These are phyloP conservation scores for Corylus americana DNA, from an alignment of 306 rosid species.

Conservation along the genomic window DNA sequence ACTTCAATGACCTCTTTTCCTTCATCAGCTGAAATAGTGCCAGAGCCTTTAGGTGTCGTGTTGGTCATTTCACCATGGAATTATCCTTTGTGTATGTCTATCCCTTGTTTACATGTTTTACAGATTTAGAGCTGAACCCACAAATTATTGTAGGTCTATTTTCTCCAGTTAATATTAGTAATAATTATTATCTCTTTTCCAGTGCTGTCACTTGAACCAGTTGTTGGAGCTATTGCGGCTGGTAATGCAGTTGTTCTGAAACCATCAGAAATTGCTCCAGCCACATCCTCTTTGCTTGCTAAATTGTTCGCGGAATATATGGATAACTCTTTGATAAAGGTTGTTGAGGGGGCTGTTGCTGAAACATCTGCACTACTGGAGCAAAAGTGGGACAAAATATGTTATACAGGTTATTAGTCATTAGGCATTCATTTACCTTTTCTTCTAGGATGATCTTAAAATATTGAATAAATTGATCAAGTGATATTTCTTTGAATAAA, in stretches of 20 bases:
- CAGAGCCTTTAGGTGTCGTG: conserved; percentile 91
- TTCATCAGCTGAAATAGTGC: conserved; percentile 90
- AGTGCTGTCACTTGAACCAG: conserved; percentile 94
- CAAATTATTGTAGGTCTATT: conserved; percentile 6
- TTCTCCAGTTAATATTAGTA: conserved; percentile 12
- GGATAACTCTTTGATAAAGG: conserved; percentile 75
- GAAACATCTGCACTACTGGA: conserved; percentile 83
- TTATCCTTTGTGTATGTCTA: conserved; percentile 91
- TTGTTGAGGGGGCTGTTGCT: conserved; percentile 85
- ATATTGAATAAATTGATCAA: conserved; percentile 14
- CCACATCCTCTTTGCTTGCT: conserved; percentile 78
- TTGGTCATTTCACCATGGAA: conserved; percentile 92
- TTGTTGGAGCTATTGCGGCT: conserved; percentile 95
- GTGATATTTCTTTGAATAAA: conserved; percentile 4
- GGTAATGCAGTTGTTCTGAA: conserved; percentile 95
- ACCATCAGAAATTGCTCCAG: conserved; percentile 94
- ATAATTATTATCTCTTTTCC: conserved; percentile 21
- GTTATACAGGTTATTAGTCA: conserved; percentile 75
- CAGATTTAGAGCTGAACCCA: conserved; percentile 9
- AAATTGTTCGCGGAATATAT: conserved; percentile 66
- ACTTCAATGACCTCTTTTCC: conserved; percentile 77
- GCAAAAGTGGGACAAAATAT: conserved; percentile 99
- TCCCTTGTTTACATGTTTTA: conserved; percentile 19
- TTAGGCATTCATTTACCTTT: conserved; percentile 20
- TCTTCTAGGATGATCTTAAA: conserved; percentile 17